Evolutionary conservation across 192 early-diverging fungal genomes (phyloP).

Genomic region (Backusella luteola): DNA sequence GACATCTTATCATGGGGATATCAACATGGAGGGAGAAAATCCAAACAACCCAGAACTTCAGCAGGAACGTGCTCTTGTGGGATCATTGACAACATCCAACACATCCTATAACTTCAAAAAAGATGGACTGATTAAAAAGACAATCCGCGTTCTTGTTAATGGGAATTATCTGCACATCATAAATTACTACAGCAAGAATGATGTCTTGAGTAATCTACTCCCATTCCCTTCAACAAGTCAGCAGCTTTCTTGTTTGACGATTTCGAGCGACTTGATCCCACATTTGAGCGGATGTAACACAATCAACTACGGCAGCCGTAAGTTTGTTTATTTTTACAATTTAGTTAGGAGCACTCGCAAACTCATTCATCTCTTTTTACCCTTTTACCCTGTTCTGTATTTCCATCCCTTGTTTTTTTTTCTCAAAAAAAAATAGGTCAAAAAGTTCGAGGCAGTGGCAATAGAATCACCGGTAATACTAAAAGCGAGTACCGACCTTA

Average conservation of each 20-base stretch:
- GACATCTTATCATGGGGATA: background rate
- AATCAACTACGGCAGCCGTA: background rate
- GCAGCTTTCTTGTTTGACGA: slow-evolving; percentile 48
- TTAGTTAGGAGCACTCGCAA: background rate
- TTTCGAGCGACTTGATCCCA: slow-evolving; percentile 45
- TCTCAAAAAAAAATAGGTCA: background rate
- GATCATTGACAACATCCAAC: slow-evolving; percentile 23
- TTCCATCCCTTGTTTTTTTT: background rate
- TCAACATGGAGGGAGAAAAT: background rate
- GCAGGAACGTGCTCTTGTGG: slow-evolving; percentile 28
- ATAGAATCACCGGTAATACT: background rate
- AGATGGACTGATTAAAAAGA: slow-evolving; percentile 62
- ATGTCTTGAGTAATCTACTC: slow-evolving; percentile 46
- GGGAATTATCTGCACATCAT: slow-evolving; percentile 38
- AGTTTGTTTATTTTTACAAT: background rate
- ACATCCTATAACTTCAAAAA: slow-evolving; percentile 32
- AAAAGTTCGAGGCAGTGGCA: background rate
- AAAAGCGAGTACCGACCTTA: background rate
- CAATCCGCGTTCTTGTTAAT: slow-evolving; percentile 55
- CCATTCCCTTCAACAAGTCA: slow-evolving; percentile 52
- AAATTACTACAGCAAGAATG: slow-evolving; percentile 42
- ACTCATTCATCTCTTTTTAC: background rate
- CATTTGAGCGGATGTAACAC: slow-evolving; percentile 9
- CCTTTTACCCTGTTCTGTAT: background rate
- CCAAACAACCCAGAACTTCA: background rate